phyloP scores from a whole-genome alignment of 2,329 filamentous ascomycete species.

The Colletotrichum eleusines region DNA sequence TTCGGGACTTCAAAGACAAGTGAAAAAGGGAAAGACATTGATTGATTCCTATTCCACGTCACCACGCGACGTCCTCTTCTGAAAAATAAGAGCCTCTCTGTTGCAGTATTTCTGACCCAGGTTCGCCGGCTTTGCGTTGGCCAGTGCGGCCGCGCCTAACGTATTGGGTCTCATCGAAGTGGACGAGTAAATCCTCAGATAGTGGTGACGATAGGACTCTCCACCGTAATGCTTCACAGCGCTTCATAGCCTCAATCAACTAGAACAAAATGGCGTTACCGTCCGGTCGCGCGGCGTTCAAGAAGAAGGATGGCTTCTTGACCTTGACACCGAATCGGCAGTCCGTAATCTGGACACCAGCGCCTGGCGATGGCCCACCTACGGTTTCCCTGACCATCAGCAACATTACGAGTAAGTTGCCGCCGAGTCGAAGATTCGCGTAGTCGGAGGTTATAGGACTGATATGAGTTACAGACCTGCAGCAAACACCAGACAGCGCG shows the following conservation, averaged over 20 bases:
- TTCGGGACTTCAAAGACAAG: slow-evolving; percentile 24
- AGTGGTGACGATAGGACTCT: slow-evolving; percentile 21
- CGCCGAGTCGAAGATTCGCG: not conserved
- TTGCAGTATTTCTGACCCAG: not conserved
- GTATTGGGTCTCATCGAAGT: slow-evolving; percentile 21
- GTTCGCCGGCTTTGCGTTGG: slow-evolving; percentile 21
- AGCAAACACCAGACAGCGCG: slow-evolving; percentile 90
- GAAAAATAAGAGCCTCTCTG: not conserved
- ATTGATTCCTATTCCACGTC: slow-evolving; percentile 4
- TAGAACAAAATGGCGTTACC: slow-evolving; percentile 65
- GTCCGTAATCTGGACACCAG: slow-evolving; percentile 84
- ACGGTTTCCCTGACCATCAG: slow-evolving; percentile 77
- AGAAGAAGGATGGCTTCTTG: slow-evolving; percentile 94
- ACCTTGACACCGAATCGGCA: slow-evolving; percentile 79
- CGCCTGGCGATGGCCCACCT: slow-evolving; percentile 71
- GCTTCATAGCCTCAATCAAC: slow-evolving; percentile 3
- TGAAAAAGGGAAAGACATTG: slow-evolving; percentile 25
- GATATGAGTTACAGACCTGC: slow-evolving; percentile 74
- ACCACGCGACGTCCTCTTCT: not conserved
- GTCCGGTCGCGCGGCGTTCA: slow-evolving; percentile 81
- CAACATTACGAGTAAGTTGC: slow-evolving; percentile 81
- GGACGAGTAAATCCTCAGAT: slow-evolving; percentile 10
- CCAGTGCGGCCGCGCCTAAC: slow-evolving; percentile 29
- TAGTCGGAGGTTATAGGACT: slow-evolving; percentile 22
- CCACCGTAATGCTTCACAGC: slow-evolving; percentile 4